Evolutionary conservation across 441 rosid species (phyloP), one percentile per base, ranked within the genome.

Genomic region (Erodium trifolium): DNA sequence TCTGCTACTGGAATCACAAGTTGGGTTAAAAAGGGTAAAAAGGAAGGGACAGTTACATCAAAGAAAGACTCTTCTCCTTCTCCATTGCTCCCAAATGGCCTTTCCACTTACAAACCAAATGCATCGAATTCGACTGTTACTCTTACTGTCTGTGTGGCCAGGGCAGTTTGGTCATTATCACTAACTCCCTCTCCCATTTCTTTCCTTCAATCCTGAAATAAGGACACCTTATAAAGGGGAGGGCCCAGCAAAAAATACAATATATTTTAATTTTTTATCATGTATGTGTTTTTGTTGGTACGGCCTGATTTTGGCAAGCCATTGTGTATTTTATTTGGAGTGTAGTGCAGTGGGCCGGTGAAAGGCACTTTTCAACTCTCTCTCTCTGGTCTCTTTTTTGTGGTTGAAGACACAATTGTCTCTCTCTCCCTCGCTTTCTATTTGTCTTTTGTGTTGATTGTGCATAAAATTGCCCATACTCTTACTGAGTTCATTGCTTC

Each of bases 291-390:
- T 39, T 41, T 41, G 47, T 41, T 41, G 47, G 47, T 41, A 41
- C 68, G 70, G 77, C 43, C 68, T 39, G 47, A 12, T 45, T 69
- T 66, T 29, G 80, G 72, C 72, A 59, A 73, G 37, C 59, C 14
- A 57, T 39, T 72, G 78, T 55, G 63, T 14, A 65, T 76, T 19
- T 76, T 0, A 41, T 41, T 41, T 41, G 47, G 47, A 41, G 47
- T 6, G 71, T 69, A 73, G 75, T 68, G 65, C 66, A 34, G 68
- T 65, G 69, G 86, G 85, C 85, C 82, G 85, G 82, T 83, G 85
- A 75, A 78, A 76, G 70, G 81, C 76, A 73, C 78, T 65, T 85
- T 83, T 85, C 89, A 77, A 80, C 86, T 74, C 80, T 76, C 78
- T 76, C 78, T 71, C 72, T 75, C 84, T 79, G 74, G 68, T 47